Base-by-base conservation (phyloP, 345 rosid species). In the Moringa oleifera region DNA sequence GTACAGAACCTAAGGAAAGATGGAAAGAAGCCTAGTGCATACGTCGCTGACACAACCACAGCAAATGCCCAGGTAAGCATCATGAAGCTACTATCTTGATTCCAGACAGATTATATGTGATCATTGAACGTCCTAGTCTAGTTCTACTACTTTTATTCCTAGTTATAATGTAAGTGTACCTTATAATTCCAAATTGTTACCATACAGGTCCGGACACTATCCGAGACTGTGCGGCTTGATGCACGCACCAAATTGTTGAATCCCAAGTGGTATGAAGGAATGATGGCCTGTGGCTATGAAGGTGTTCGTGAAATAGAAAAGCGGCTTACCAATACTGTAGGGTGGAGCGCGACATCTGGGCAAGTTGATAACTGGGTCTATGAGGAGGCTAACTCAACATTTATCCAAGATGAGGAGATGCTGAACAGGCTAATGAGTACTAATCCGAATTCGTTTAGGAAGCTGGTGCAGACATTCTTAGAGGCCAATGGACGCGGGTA, bases 341-440 rank as follows among this genome's bases (percentile, higher is more conserved):
- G 99, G 58, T 94, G 99, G 99, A 94, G 97, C 73, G 99, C 97
- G 60, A 94, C 99, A 0, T 94, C 97, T 0, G 97, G 99, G 28
- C 97, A 94, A 73, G 99, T 94, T 1, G 99, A 94, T 79, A 90
- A 94, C 68, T 90, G 97, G 97, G 99, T 90, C 0, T 88, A 94
- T 20, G 97, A 94, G 25, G 99, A 94, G 65, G 99, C 97, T 8
- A 94, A 90, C 84, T 21, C 97, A 8, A 94, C 99, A 1, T 94
- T 94, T 82, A 85, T 94, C 53, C 68, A 94, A 71, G 99, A 94
- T 53, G 92, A 94, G 83, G 88, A 88, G 63, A 94, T 90, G 97
- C 76, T 88, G 66, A 82, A 90, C 23, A 84, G 92, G 75, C 88
- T 94, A 20, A 85, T 90, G 93, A 85, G 62, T 70, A 88, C 84